Evolutionary conservation across 1,284 basidiomycete genomes (phyloP).

Genomic region (Melampsora abietis-canadensis): DNA sequence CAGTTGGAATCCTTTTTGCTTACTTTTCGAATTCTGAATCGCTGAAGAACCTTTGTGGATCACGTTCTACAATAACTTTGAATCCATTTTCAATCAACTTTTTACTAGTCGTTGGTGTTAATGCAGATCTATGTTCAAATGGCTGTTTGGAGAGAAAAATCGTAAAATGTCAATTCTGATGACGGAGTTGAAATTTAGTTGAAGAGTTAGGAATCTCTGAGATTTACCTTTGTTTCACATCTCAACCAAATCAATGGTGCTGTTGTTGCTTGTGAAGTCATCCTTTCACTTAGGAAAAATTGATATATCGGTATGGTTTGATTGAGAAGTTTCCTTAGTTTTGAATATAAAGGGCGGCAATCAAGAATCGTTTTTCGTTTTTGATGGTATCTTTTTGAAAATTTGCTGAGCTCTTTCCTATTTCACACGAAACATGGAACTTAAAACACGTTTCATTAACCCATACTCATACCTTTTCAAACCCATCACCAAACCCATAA

Average conservation of each 20-base stretch:
- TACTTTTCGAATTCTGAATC: conserved; percentile 73
- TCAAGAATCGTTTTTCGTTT: too few species aligned
- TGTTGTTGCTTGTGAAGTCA: background rate
- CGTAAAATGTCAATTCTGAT: conserved; percentile 20
- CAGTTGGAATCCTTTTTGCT: background rate
- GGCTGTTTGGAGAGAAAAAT: conserved; percentile 50
- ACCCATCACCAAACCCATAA: too few species aligned
- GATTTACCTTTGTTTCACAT: conserved; percentile 78
- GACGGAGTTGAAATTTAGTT: background rate
- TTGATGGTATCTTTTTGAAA: too few species aligned
- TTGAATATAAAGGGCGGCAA: too few species aligned
- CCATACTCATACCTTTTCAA: too few species aligned
- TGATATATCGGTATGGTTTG: too few species aligned
- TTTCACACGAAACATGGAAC: too few species aligned
- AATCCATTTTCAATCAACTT: conserved; percentile 86
- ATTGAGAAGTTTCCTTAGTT: too few species aligned
- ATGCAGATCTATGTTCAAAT: conserved; percentile 86
- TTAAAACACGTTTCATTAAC: too few species aligned
- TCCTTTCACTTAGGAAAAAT: too few species aligned
- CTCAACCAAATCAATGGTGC: conserved; percentile 58
- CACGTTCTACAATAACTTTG: conserved; percentile 85
- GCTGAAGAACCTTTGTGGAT: conserved; percentile 91
- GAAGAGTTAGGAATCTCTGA: background rate
- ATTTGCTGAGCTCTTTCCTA: too few species aligned
- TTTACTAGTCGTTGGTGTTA: conserved; percentile 89